These are phyloP conservation scores for Globisporangium uncinulatum DNA, from an alignment of 352 stramenopile species.

Conservation along the genomic window DNA sequence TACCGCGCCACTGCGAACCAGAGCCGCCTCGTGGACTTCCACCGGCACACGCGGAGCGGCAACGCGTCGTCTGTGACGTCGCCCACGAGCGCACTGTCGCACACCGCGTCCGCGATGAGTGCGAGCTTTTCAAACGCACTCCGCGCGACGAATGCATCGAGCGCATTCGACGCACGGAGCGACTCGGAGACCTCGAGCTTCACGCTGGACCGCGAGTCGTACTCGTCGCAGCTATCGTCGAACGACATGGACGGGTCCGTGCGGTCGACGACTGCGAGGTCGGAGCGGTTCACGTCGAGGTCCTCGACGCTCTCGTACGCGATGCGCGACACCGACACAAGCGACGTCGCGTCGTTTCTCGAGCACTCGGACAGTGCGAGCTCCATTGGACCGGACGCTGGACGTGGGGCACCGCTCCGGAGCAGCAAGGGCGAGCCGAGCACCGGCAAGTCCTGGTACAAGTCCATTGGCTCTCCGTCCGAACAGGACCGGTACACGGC, in stretches of 20 bases:
- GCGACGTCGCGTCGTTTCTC: slow-evolving; percentile 4
- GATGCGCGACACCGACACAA: neutral
- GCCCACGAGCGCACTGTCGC: neutral
- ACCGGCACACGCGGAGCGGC: slow-evolving; percentile 5
- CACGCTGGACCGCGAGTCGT: slow-evolving; percentile 2
- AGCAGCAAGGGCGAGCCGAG: neutral
- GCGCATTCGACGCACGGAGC: slow-evolving; percentile 1
- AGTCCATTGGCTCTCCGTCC: slow-evolving; percentile 42
- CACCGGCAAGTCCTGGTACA: slow-evolving; percentile 36
- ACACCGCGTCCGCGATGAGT: neutral
- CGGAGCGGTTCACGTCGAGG: slow-evolving; percentile 9
- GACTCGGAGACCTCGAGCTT: slow-evolving; percentile 8
- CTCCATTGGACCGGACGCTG: neutral
- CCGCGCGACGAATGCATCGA: slow-evolving; percentile 3
- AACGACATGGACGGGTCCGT: slow-evolving; percentile 5
- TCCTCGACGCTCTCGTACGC: slow-evolving; percentile 4
- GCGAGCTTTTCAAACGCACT: slow-evolving; percentile 4
- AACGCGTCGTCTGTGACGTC: slow-evolving; percentile 3
- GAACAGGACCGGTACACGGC: slow-evolving; percentile 31
- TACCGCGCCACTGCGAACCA: slow-evolving; percentile 11
- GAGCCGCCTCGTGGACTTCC: slow-evolving; percentile 11
- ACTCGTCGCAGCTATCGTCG: slow-evolving; percentile 9
- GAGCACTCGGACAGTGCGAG: slow-evolving; percentile 3
- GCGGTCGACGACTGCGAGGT: slow-evolving; percentile 2
- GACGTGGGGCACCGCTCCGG: neutral